Evolutionary conservation across 345 rosid species (phyloP), one percentile per base, ranked within the genome.

Genomic region (Pugionium cornutum): DNA sequence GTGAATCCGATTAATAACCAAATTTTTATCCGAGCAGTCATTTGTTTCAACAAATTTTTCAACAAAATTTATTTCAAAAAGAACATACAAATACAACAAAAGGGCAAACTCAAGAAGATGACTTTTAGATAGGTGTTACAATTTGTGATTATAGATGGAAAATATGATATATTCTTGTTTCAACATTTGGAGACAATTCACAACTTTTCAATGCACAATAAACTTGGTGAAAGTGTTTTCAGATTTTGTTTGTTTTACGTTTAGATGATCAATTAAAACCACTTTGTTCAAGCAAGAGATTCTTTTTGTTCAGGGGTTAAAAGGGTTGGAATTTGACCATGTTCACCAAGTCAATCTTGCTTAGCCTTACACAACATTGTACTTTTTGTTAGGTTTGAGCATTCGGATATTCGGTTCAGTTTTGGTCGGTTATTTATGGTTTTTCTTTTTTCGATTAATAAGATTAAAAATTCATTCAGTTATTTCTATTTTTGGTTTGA

Each of bases 281-380:
- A 41, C 18, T 5, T 41, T 41, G 44, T 31, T 62, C 40, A 70
- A 53, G 18, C 61, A 31, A 53, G 56, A 35, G 62, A 30, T 63
- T 64, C 80, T 2, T 76, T 70, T 44, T 85, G 86, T 8, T 69
- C 78, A 33, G 58, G 65, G 7, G 79, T 79, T 63, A 80, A 29
- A 4, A 91, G 75, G 1, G 86, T 83, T 0, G 91, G 96, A 9
- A 88, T 79, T 60, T 88, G 94, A 37, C 94, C 94, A 10, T 62
- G 74, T 69, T 91, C 82, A 3, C 79, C 78, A 91, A 91, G 48
- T 88, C 89, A 29, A 91, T 81, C 83, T 85, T 88, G 89, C 77
- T 88, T 45, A 91, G 48, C 66, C 97, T 82, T 70, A 91, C 42
- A 70, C 97, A 88, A 75, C 97, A 91, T 26, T n/a, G n/a, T n/a